Conservation (phyloP, 805 yeast genomes). For the Gaillardinia entomophila region DNA sequence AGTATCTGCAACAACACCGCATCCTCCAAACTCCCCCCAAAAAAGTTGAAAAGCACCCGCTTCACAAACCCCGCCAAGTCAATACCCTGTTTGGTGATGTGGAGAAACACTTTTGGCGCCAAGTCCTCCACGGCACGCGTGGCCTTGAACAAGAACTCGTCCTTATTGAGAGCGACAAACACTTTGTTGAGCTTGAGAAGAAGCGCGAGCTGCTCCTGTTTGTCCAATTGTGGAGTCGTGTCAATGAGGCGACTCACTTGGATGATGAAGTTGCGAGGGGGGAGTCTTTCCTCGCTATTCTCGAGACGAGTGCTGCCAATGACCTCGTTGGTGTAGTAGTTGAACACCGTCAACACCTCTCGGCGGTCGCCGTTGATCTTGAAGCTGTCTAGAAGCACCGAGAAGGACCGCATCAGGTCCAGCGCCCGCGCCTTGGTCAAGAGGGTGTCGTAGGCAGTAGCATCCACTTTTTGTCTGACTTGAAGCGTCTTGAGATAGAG, state of each 20-base stretch:
- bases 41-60: slow-evolving; percentile 13
- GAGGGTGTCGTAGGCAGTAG: slow-evolving; percentile 22
- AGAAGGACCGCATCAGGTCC: slow-evolving; percentile 5
- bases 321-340: slow-evolving; percentile 24
- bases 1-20: slow-evolving; percentile 10
- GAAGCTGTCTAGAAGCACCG: slow-evolving; percentile 11
- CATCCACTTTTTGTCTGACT: slow-evolving; percentile 21
- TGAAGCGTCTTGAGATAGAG: slow-evolving; percentile 29
- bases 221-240: slow-evolving; percentile 11
- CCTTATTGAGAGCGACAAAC: slow-evolving; percentile 17
- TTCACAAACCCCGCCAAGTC: slow-evolving; percentile 16
- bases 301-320: slow-evolving; percentile 3
- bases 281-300: slow-evolving; percentile 5
- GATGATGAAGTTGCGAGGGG: slow-evolving; percentile 16
- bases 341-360: slow-evolving; percentile 25
- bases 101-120: slow-evolving; percentile 19
- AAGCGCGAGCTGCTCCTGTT: slow-evolving; percentile 26
- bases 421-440: slow-evolving; percentile 18
- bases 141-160: slow-evolving; percentile 31
- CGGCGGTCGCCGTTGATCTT: slow-evolving; percentile 9
- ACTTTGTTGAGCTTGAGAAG: slow-evolving; percentile 28
- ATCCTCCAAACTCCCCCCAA: slow-evolving; percentile 5
- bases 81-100: slow-evolving; percentile 33
- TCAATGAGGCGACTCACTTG: slow-evolving; percentile 14
- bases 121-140: slow-evolving; percentile 31